phyloP scores from a whole-genome alignment of 495 filamentous ascomycete species.

The Echria macrotheca region DNA sequence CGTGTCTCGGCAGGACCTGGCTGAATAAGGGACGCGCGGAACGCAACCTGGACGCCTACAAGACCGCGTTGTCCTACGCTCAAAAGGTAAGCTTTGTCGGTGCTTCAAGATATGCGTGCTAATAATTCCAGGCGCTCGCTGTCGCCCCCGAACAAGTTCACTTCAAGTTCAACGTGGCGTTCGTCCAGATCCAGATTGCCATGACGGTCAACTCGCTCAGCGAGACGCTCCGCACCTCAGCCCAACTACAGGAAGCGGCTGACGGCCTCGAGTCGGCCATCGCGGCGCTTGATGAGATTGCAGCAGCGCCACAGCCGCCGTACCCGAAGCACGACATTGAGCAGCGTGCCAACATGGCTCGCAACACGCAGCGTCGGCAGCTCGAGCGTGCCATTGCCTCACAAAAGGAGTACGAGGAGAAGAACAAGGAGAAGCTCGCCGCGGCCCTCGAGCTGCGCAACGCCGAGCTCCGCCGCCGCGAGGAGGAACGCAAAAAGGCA shows the following conservation, averaged over 20 bases:
- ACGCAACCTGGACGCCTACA: slow-evolving; percentile 71
- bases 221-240: slow-evolving; percentile 69
- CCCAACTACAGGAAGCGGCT: slow-evolving; percentile 70
- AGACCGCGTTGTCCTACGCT: slow-evolving; percentile 80
- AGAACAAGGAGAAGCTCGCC: slow-evolving; percentile 77
- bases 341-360: slow-evolving; percentile 92
- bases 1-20: slow-evolving; percentile 94
- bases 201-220: slow-evolving; percentile 67
- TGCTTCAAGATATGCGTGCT: slow-evolving; percentile 17
- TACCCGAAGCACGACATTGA: slow-evolving; percentile 88
- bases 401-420: slow-evolving; percentile 88
- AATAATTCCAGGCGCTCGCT: slow-evolving; percentile 55
- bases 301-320: slow-evolving; percentile 75
- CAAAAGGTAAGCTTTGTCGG: slow-evolving; percentile 49
- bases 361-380: slow-evolving; percentile 87
- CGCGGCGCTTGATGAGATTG: slow-evolving; percentile 70
- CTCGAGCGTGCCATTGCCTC: slow-evolving; percentile 75
- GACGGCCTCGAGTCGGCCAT: slow-evolving; percentile 89
- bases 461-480: slow-evolving; percentile 65
- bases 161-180: slow-evolving; percentile 96
- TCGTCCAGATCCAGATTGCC: slow-evolving; percentile 91
- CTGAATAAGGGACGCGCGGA: slow-evolving; percentile 79
- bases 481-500: slow-evolving; percentile 54
- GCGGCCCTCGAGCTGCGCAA: slow-evolving; percentile 71
- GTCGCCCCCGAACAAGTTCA: slow-evolving; percentile 77